Evolutionary conservation across 202 grass and related monocot species (phyloP).

Genomic region (Bolboschoenoplectus hybrid): DNA sequence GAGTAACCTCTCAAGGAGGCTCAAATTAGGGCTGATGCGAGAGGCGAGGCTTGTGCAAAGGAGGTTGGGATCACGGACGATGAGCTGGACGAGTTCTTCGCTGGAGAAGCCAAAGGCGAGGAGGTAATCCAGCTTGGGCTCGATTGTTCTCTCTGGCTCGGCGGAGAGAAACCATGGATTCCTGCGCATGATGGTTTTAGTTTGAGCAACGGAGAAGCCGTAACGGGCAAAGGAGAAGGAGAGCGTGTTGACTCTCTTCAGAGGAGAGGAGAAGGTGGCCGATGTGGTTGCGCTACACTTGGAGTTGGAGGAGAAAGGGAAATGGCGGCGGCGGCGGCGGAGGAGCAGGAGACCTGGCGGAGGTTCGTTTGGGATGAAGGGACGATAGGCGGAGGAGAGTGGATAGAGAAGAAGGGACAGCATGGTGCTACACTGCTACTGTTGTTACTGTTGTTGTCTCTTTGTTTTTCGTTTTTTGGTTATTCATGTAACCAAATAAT

Average conservation of each 20-base stretch:
- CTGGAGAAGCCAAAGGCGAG: slow-evolving; percentile 18
- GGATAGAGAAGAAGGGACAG: too few relatives aligned
- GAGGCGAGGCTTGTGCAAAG: slow-evolving; percentile 8
- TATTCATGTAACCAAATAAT: too few relatives aligned
- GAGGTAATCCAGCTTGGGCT: slow-evolving; percentile 28
- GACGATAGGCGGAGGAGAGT: too few relatives aligned
- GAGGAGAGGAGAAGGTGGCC: not conserved
- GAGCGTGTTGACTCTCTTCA: not conserved
- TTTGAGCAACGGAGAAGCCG: slow-evolving; percentile 28
- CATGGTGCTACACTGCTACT: too few relatives aligned
- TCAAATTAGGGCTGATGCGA: slow-evolving; percentile 31
- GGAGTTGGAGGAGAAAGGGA: too few relatives aligned
- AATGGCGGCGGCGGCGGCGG: too few relatives aligned
- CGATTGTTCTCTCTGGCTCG: not conserved
- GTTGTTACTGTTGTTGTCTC: too few relatives aligned
- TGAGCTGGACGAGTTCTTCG: not conserved
- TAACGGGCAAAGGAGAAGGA: slow-evolving; percentile 22
- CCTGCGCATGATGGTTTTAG: not conserved
- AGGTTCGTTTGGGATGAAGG: too few relatives aligned
- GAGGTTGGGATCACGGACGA: not conserved
- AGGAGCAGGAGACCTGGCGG: too few relatives aligned
- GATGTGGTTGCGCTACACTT: too few relatives aligned
- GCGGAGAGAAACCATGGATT: not conserved
- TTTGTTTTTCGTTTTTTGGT: too few relatives aligned
- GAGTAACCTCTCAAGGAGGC: slow-evolving; percentile 8